A percentile compares a stretch with the other conserved stretches of the same genome.
phyloP scores from a whole-genome alignment of 208 protist species.

The Crithidia sp. region DNA sequence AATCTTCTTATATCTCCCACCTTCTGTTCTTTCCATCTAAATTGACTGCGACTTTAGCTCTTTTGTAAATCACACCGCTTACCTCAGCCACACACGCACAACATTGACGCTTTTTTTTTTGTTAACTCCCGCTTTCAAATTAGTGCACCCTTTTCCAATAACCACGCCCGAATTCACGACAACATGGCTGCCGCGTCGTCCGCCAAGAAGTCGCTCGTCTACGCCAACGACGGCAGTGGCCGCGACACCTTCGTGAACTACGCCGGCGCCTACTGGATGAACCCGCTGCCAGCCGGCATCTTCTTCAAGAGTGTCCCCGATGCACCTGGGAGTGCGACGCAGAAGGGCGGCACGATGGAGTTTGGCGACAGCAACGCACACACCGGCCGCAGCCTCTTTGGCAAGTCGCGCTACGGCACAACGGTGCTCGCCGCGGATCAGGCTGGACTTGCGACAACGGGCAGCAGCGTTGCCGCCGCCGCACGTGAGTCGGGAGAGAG shows the following conservation, averaged over 20 bases:
- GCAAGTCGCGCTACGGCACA: constrained; percentile 79
- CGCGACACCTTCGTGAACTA: constrained; percentile 87
- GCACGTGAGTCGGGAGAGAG: not conserved
- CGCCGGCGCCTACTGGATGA: constrained; percentile 78
- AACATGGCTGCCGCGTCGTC: constrained; percentile 14
- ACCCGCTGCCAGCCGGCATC: constrained; percentile 68
- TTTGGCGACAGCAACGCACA: constrained; percentile 19
- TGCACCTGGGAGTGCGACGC: not conserved
- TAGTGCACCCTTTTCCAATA: too few relatives aligned
- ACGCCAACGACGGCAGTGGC: constrained; percentile 66
- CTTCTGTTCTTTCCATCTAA: too few relatives aligned
- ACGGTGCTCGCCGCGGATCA: constrained; percentile 37
- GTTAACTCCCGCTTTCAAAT: too few relatives aligned
- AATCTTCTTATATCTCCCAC: too few relatives aligned
- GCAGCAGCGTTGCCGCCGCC: not conserved
- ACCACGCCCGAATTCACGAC: not conserved
- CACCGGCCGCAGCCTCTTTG: constrained; percentile 53
- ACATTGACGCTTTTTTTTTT: too few relatives aligned
- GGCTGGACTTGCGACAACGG: constrained; percentile 3
- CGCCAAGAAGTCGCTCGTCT: constrained; percentile 35
- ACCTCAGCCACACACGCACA: too few relatives aligned
- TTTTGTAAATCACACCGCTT: too few relatives aligned
- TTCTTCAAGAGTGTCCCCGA: constrained; percentile 46
- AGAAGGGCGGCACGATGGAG: constrained; percentile 9
- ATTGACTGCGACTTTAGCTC: too few relatives aligned